Percentiles rank a stretch among this genome's conserved stretches.
Evolutionary conservation across 768 basidiomycete species (phyloP).

Genomic region (Lactifluus hygrophoroides): DNA sequence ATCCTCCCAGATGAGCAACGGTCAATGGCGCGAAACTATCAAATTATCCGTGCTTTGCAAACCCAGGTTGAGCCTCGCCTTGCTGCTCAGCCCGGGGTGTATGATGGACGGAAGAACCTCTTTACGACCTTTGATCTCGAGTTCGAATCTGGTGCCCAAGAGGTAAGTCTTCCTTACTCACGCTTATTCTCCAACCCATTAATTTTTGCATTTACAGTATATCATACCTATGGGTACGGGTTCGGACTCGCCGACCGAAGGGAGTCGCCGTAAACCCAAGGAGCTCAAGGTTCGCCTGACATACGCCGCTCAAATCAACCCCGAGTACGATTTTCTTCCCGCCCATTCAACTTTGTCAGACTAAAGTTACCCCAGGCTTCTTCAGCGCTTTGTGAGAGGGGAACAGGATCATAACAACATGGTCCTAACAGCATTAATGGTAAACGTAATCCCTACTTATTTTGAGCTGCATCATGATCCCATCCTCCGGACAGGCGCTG

Average conservation of each 20-base stretch:
- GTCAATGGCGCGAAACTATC: conserved; percentile 58
- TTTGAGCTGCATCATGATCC: neutral
- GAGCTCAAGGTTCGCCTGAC: conserved; percentile 58
- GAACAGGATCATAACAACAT: conserved; percentile 61
- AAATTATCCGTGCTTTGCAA: conserved; percentile 59
- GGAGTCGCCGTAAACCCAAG: conserved; percentile 35
- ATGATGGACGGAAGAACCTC: conserved; percentile 73
- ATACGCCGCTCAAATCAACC: conserved; percentile 70
- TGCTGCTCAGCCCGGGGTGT: conserved; percentile 67
- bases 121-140: conserved; percentile 55
- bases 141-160: conserved; percentile 40
- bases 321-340: conserved; percentile 51
- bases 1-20: conserved; percentile 52
- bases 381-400: conserved; percentile 54
- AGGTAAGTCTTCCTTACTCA: conserved; percentile 31
- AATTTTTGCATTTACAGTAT: conserved; percentile 37
- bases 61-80: conserved; percentile 43
- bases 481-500: conserved; percentile 38
- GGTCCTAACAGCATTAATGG: conserved; percentile 59
- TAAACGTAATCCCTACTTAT: conserved; percentile 22
- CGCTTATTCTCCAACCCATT: neutral
- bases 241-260: conserved; percentile 1
- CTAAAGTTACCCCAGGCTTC: conserved; percentile 35
- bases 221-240: conserved; percentile 39
- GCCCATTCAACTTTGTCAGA: conserved; percentile 24